Evolutionary conservation across 2,329 filamentous ascomycete species (phyloP).

Genomic region (Epichloe elymi): DNA sequence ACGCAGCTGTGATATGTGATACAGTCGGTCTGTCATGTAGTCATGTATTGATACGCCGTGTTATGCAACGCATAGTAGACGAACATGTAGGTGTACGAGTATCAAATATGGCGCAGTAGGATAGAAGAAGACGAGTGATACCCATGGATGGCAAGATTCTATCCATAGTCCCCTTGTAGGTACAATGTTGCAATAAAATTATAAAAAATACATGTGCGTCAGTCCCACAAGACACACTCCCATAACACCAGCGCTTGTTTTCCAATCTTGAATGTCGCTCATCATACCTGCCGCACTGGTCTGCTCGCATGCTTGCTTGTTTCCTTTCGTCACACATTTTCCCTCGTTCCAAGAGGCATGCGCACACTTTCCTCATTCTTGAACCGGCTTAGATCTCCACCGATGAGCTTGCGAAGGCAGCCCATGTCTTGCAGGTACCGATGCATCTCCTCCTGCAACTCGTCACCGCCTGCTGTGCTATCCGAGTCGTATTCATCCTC

Average conservation of each 20-base stretch:
- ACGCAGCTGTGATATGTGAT: not conserved
- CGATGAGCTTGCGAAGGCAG: conserved; percentile 50
- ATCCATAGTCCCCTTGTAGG: not conserved
- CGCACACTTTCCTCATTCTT: conserved; percentile 47
- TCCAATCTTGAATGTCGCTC: not conserved
- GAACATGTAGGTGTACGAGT: too few species aligned
- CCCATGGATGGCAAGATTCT: too few species aligned
- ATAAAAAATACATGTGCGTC: not conserved
- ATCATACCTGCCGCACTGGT: not conserved
- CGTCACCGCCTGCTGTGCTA: conserved; percentile 34
- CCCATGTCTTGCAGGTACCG: conserved; percentile 71
- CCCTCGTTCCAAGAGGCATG: conserved; percentile 31
- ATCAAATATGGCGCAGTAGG: too few species aligned
- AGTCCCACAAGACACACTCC: conserved; percentile 1
- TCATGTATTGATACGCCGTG: too few species aligned
- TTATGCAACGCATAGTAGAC: too few species aligned
- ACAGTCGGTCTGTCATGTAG: too few species aligned
- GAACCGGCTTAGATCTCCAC: conserved; percentile 62
- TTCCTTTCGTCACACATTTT: conserved; percentile 21
- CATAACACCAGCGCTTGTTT: conserved; percentile 6
- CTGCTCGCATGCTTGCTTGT: not conserved
- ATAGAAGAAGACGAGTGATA: too few species aligned
- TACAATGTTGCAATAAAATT: not conserved
- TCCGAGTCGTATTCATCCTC: conserved; percentile 40
- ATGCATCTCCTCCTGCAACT: conserved; percentile 77